A percentile compares a stretch with the other conserved stretches of the same genome.
Evolutionary conservation across 1,284 basidiomycete species (phyloP).

Genomic region (Anthracocystis panici-leucophaei): DNA sequence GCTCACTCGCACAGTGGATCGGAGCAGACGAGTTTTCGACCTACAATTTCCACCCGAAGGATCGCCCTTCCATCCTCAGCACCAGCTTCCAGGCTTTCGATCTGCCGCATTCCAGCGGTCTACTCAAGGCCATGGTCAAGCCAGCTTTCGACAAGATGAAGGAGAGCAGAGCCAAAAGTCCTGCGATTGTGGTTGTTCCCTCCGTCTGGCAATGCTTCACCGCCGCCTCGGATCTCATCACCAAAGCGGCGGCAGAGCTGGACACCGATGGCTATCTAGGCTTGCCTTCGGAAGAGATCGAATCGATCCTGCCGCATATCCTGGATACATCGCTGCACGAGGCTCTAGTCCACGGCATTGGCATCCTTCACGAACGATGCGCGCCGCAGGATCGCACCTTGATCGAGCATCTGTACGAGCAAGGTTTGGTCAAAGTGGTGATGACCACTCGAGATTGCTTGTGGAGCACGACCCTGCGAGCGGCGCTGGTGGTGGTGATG

Average conservation of each 20-base stretch:
- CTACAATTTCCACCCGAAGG: slow-evolving; percentile 83
- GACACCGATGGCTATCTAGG: slow-evolving; percentile 77
- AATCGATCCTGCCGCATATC: slow-evolving; percentile 76
- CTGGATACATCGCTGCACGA: slow-evolving; percentile 79
- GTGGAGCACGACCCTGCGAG: slow-evolving; percentile 86
- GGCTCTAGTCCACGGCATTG: slow-evolving; percentile 87
- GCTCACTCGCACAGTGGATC: slow-evolving; percentile 86
- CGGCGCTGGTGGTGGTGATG: slow-evolving; percentile 86
- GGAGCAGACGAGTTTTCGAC: slow-evolving; percentile 77
- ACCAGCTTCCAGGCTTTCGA: slow-evolving; percentile 83
- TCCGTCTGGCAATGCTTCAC: slow-evolving; percentile 83
- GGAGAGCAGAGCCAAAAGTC: slow-evolving; percentile 73
- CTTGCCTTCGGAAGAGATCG: slow-evolving; percentile 75
- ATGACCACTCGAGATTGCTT: slow-evolving; percentile 84
- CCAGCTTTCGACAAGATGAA: slow-evolving; percentile 77
- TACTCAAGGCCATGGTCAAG: slow-evolving; percentile 93
- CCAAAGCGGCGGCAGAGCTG: slow-evolving; percentile 83
- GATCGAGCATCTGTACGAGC: slow-evolving; percentile 84
- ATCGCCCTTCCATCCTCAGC: slow-evolving; percentile 83
- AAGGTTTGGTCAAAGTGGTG: slow-evolving; percentile 84
- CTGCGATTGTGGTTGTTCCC: slow-evolving; percentile 88
- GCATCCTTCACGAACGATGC: slow-evolving; percentile 84
- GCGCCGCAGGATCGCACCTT: slow-evolving; percentile 79
- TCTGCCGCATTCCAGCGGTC: slow-evolving; percentile 84
- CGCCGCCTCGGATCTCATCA: slow-evolving; percentile 86